Conservation (phyloP, 495 filamentous ascomycete genomes). For the Hypoxylon perforatum region DNA sequence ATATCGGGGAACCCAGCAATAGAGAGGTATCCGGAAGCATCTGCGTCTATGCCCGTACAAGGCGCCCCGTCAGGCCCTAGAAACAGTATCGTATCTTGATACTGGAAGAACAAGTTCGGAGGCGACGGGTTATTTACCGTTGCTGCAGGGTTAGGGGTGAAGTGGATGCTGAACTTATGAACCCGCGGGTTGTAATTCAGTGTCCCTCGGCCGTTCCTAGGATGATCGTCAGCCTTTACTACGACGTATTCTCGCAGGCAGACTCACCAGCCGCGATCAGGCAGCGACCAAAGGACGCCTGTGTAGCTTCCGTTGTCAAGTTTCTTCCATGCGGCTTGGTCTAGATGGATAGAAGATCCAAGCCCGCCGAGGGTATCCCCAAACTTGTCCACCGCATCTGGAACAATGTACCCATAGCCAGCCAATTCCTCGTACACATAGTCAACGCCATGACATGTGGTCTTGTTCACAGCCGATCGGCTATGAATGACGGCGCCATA, state of each 20-base stretch:
- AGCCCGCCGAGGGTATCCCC: slow-evolving; percentile 79
- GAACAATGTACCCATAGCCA: slow-evolving; percentile 73
- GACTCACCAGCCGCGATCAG: slow-evolving; percentile 75
- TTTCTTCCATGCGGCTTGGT: slow-evolving; percentile 72
- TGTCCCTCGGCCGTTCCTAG: slow-evolving; percentile 73
- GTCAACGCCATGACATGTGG: slow-evolving; percentile 68
- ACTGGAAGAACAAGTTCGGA: slow-evolving; percentile 73
- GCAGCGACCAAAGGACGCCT: slow-evolving; percentile 72
- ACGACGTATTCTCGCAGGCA: background rate
- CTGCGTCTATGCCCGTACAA: slow-evolving; percentile 76
- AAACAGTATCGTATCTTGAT: slow-evolving; percentile 75
- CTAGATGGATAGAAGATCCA: slow-evolving; percentile 76
- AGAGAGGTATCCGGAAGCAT: slow-evolving; percentile 60
- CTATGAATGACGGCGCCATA: slow-evolving; percentile 16
- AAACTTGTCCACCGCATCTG: slow-evolving; percentile 72
- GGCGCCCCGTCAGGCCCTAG: slow-evolving; percentile 74
- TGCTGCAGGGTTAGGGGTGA: slow-evolving; percentile 63
- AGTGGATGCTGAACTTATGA: slow-evolving; percentile 74
- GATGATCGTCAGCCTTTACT: background rate
- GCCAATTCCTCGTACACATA: slow-evolving; percentile 77
- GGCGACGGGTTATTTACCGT: slow-evolving; percentile 65
- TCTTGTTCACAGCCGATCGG: slow-evolving; percentile 29
- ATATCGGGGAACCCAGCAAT: slow-evolving; percentile 72
- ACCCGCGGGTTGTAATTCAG: slow-evolving; percentile 78
- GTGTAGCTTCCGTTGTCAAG: slow-evolving; percentile 64